These are phyloP conservation scores for Ceratocystis smalleyi DNA, from an alignment of 2,329 filamentous ascomycete species.

Conservation along the genomic window DNA sequence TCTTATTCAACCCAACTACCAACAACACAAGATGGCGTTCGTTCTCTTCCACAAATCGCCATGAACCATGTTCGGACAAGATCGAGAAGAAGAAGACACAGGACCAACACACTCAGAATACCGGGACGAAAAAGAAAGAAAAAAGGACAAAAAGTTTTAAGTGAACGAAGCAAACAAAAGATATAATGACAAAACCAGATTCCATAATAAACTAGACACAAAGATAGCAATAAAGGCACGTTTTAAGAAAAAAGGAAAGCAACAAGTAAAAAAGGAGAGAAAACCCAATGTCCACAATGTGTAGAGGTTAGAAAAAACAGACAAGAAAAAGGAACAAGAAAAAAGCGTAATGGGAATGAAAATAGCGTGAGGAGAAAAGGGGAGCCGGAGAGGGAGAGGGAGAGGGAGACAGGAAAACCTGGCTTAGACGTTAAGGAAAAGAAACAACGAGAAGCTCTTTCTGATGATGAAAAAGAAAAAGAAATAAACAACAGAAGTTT, in stretches of 20 bases:
- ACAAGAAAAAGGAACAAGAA: background rate
- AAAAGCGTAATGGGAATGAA: background rate
- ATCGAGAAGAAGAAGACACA: slow-evolving; percentile 29
- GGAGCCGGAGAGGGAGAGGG: background rate
- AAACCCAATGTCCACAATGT: background rate
- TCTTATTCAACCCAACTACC: no score
- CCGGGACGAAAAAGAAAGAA: background rate
- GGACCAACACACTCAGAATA: background rate
- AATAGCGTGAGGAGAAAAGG: background rate
- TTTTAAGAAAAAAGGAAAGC: background rate
- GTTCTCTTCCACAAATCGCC: no score
- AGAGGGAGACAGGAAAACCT: background rate
- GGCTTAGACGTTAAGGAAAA: background rate
- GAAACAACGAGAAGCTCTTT: background rate
- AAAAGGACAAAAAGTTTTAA: background rate
- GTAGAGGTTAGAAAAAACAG: background rate
- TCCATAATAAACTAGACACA: slow-evolving; percentile 1
- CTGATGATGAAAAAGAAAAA: background rate
- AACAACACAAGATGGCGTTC: no score
- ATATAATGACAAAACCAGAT: slow-evolving; percentile 3
- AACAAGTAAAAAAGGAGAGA: background rate
- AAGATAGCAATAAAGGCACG: background rate
- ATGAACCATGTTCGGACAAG: no score
- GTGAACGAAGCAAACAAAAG: background rate
- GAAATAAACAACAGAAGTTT: background rate